A percentile compares a stretch with the other conserved stretches of the same genome.
Conservation (phyloP, 2,329 filamentous ascomycete genomes). For the Cytospora piceae region DNA sequence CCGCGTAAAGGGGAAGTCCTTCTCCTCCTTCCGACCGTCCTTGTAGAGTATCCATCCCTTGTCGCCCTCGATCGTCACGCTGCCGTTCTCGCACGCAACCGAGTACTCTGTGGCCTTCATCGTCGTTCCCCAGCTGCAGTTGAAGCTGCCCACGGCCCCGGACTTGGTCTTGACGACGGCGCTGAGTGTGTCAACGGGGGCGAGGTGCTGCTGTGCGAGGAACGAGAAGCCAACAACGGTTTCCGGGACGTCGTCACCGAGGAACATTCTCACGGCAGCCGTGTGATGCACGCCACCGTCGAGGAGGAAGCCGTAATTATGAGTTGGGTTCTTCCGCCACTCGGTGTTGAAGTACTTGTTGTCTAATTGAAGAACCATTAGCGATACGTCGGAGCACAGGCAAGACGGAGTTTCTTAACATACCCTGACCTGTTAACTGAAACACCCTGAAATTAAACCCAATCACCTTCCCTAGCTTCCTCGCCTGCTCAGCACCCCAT, state of each 20-base stretch:
- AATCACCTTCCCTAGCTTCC: constrained; percentile 57
- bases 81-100: constrained; percentile 61
- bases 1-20: constrained; percentile 25
- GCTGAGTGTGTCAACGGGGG: constrained; percentile 67
- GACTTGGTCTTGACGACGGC: constrained; percentile 58
- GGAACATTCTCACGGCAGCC: constrained; percentile 61
- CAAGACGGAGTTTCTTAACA: not conserved
- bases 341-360: constrained; percentile 51
- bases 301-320: constrained; percentile 74
- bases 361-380: constrained; percentile 7
- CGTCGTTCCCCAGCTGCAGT: constrained; percentile 60
- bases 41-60: constrained; percentile 35
- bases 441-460: constrained; percentile 47
- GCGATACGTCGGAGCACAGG: not conserved
- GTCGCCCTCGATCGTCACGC: constrained; percentile 52
- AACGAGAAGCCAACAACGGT: constrained; percentile 58
- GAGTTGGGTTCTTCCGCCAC: constrained; percentile 67
- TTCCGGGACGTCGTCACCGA: constrained; percentile 49
- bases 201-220: constrained; percentile 57
- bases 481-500: constrained; percentile 54
- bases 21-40: constrained; percentile 35
- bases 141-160: constrained; percentile 60
- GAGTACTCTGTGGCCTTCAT: constrained; percentile 57
- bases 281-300: constrained; percentile 73
- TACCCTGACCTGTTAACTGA: constrained; percentile 42